Evolutionary conservation across 257 asterid species (phyloP), one percentile per base, ranked within the genome.

Genomic region (Solanum sitiens): DNA sequence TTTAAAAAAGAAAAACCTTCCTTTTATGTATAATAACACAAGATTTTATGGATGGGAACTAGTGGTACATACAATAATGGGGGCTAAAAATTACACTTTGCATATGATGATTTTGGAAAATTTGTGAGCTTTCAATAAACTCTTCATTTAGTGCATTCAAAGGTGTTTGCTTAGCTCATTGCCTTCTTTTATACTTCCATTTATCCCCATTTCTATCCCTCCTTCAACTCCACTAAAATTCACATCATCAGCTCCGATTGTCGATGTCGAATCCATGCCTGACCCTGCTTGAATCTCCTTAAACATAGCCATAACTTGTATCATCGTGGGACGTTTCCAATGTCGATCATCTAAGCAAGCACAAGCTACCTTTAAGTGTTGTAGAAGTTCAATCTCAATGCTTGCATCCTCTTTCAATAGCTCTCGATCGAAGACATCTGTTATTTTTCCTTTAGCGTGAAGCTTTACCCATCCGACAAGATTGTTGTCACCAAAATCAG

Each of bases 401-500:
- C 89, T 89, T 4, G 95, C 95, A 65, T 95, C 98, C n/a, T 95
- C 98, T 83, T 91, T 95, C 21, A 95, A 50, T 83, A 97, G 74
- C 27, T 68, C 90, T 0, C 92, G 94, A 75, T 97, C 98, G 12
- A 97, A 95, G 6, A 97, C 98, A 33, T 97, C 98, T 35, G 93
- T 91, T 70, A 95, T 86, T 89, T 92, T 92, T 76, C 87, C 89
- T 87, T 91, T 94, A 1, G 98, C 96, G 18, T 94, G 96, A 79
- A 87, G 92, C 88, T 93, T 95, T 42, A 94, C 99, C 99, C 99
- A 97, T 47, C 98, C 99, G 18, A 97, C 99, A 1, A 97, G 93
- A 83, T 97, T 97, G 75, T 97, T 95, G 89, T 96, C 99, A 2
- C 98, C 99, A 33, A 97, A 97, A 88, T 95, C 98, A 7, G 92